Conservation (phyloP, 805 yeast species). For the Kodamaea jinghongensis region DNA sequence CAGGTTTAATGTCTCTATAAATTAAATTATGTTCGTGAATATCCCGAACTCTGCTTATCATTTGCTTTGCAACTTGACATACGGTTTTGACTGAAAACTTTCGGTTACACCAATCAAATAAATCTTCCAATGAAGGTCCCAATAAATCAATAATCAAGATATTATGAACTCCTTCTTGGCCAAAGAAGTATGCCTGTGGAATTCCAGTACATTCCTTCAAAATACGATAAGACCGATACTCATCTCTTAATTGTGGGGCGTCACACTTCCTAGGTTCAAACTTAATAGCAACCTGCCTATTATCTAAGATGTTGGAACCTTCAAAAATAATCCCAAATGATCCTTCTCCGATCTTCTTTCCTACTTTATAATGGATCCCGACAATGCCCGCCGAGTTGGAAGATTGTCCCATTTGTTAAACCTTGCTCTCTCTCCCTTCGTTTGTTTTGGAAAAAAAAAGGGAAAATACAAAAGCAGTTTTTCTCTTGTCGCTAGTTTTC, state of each 20-base stretch:
- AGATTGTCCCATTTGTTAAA: constrained; percentile 24
- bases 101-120: constrained; percentile 98
- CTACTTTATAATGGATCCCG: constrained; percentile 94
- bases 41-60: constrained; percentile 82
- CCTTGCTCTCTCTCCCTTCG: too few relatives aligned
- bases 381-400: constrained; percentile 61
- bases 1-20: constrained; percentile 96
- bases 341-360: constrained; percentile 97
- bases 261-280: constrained; percentile 96
- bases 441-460: too few relatives aligned
- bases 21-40: constrained; percentile 89
- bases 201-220: constrained; percentile 80
- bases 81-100: constrained; percentile 85
- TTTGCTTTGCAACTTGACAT: constrained; percentile 90
- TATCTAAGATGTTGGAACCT: constrained; percentile 88
- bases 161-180: constrained; percentile 97
- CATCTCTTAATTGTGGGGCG: constrained; percentile 96
- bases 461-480: too few relatives aligned
- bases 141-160: constrained; percentile 89
- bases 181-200: constrained; percentile 96
- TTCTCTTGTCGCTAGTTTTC: too few relatives aligned
- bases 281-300: constrained; percentile 92
- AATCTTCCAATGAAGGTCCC: constrained; percentile 94
- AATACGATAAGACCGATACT: constrained; percentile 90
- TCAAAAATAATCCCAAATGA: constrained; percentile 97